A percentile compares a stretch with the other conserved stretches of the same genome.
Evolutionary conservation across 306 rosid genomes (phyloP).

Genomic region (Lathyrus tuberosus): DNA sequence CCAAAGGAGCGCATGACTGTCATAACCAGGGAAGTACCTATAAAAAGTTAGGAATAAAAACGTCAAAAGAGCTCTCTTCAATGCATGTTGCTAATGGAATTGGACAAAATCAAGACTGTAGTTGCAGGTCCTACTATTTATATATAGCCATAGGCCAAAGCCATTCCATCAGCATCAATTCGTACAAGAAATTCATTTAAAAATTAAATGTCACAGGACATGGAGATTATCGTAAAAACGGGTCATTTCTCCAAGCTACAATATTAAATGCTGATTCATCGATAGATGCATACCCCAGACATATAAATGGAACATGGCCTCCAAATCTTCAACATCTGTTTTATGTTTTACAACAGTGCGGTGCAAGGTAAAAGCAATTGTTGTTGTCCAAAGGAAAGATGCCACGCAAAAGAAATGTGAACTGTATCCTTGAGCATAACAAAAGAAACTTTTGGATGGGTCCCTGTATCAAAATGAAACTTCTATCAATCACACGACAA

Average conservation of each 20-base stretch:
- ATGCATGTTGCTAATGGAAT: constrained; percentile 29
- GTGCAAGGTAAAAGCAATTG: constrained; percentile 95
- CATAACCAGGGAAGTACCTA: constrained; percentile 89
- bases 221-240: constrained; percentile 33
- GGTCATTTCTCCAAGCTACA: constrained; percentile 18
- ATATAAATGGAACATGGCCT: constrained; percentile 95
- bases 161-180: constrained; percentile 27
- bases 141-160: constrained; percentile 9
- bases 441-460: constrained; percentile 84
- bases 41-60: constrained; percentile 5
- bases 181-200: constrained; percentile 26
- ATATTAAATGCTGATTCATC: constrained; percentile 31
- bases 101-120: constrained; percentile 7
- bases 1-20: constrained; percentile 91
- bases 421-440: constrained; percentile 87
- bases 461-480: constrained; percentile 63
- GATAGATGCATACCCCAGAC: constrained; percentile 85
- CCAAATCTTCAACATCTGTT: constrained; percentile 96
- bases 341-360: constrained; percentile 95
- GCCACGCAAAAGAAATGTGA: constrained; percentile 98
- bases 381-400: constrained; percentile 97
- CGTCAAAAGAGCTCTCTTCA: constrained; percentile 37
- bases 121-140: constrained; percentile 21
- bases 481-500: constrained; percentile 31
- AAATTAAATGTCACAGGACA: constrained; percentile 20